Conservation (phyloP, 2,329 filamentous ascomycete species). For the Daldinia eschscholtzii region DNA sequence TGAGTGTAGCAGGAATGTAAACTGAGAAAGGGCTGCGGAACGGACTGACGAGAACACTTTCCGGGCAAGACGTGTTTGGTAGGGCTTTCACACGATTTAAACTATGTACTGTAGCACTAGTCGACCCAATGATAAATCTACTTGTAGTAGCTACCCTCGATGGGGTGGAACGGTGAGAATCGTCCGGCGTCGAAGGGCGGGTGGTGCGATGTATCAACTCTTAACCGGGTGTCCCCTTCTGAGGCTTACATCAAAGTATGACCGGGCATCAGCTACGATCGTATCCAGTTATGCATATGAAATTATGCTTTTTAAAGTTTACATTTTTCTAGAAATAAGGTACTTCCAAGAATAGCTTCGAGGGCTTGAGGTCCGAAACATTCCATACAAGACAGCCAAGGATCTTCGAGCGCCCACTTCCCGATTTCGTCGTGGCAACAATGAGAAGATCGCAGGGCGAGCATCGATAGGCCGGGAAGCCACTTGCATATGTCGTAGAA, state of each 20-base stretch:
- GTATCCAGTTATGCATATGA: constrained; percentile 22
- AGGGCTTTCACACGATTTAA: constrained; percentile 41
- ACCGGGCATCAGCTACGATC: constrained; percentile 32
- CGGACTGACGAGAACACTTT: constrained; percentile 27
- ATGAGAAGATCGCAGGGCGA: constrained; percentile 18
- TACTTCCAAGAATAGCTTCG: constrained; percentile 26
- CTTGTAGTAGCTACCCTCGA: constrained; percentile 35
- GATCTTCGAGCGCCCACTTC: constrained; percentile 10
- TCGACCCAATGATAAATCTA: constrained; percentile 21
- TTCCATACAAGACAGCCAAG: constrained; percentile 7
- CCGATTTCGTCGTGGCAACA: constrained; percentile 7
- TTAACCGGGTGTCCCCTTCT: constrained; percentile 31
- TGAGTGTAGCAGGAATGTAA: constrained; percentile 6
- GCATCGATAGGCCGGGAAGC: constrained; percentile 22
- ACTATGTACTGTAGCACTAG: constrained; percentile 27
- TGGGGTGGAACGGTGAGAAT: constrained; percentile 15
- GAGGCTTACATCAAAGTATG: constrained; percentile 40
- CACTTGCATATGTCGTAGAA: constrained; percentile 28
- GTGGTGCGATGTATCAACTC: constrained; percentile 28
- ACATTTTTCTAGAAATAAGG: constrained; percentile 31
- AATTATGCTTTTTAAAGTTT: constrained; percentile 34
- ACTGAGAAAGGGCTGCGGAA: constrained; percentile 20
- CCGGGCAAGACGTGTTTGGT: constrained; percentile 27
- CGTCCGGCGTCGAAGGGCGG: constrained; percentile 27
- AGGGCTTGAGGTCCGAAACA: constrained; percentile 34